Evolutionary conservation across 305 asterid genomes (phyloP), one percentile per base, ranked within the genome.

Genomic region (Fraxinus dipetala): DNA sequence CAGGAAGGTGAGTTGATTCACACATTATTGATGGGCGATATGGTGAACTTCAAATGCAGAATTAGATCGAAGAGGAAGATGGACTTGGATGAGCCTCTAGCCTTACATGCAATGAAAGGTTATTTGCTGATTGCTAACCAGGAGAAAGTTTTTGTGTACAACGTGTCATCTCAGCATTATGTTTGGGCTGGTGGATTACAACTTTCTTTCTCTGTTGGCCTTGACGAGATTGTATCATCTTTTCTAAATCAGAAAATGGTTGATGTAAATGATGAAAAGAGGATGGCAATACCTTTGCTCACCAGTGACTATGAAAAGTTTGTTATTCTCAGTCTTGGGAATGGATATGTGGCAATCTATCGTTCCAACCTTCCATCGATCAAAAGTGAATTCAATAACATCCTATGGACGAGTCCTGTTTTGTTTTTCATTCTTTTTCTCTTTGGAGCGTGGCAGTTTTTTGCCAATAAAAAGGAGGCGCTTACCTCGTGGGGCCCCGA

Each of bases 401-500:
- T 96, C 83, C 80, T 91, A 83, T 96, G 98, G 98, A 92, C 98
- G 0, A 90, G 93, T 43, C 99, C 99, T 0, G 97, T 96, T 75
- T 72, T 96, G 85, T 86, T 96, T 77, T 94, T 96, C 89, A 82
- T 94, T 65, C 83, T 94, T 8, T 94, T 96, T 90, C 95, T 94
- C 18, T 93, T 93, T 9, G 98, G 90, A 3, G 98, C 97, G 0
- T 96, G 92, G 90, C 98, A 96, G 78, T 94, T 93, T 75, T 94
- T 96, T 8, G 97, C 98, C 31, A 92, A 93, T 83, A 96, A 94
- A 87, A 94, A 93, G 88, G 99, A 94, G 61, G 95, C 94, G 0
- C 93, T 96, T 75, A 94, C 92, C 13, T 90, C 98, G 0, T 96
- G 98, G 98, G 99, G 98, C 6, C 97, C 98, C 0, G 97, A 96